phyloP scores from a whole-genome alignment of 345 rosid species.

The Ceriops tagal region DNA sequence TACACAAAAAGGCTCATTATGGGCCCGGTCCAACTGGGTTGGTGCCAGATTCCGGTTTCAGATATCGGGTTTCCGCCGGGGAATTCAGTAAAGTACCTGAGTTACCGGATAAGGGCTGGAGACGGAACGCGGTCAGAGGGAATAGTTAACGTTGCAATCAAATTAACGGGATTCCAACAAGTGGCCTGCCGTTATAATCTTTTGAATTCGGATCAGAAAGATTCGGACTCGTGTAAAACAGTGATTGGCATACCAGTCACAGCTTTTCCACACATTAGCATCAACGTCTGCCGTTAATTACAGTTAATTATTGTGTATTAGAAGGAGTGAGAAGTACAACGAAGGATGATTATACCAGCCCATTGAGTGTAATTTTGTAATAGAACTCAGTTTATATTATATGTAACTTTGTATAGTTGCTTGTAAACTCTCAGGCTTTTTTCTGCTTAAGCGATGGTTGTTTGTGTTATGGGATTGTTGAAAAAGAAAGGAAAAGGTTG shows the following conservation, averaged over 20 bases:
- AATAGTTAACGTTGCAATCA: constrained; percentile 40
- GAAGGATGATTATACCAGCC: too few relatives aligned
- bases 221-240: constrained; percentile 6
- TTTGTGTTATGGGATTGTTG: not conserved
- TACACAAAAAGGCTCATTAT: constrained; percentile 33
- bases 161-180: constrained; percentile 17
- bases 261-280: not conserved
- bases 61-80: constrained; percentile 30
- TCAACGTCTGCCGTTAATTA: not conserved
- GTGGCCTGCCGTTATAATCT: not conserved
- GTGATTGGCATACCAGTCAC: constrained; percentile 39
- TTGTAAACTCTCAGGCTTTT: too few relatives aligned
- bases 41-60: constrained; percentile 44
- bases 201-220: not conserved
- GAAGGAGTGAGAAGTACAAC: too few relatives aligned
- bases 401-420: too few relatives aligned
- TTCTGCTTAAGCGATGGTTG: not conserved
- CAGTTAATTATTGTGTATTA: too few relatives aligned
- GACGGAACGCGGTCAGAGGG: constrained; percentile 47
- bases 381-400: too few relatives aligned
- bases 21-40: constrained; percentile 40
- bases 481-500: too few relatives aligned
- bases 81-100: constrained; percentile 30
- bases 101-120: constrained; percentile 41
- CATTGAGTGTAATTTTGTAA: too few relatives aligned